Evolutionary conservation across 129 eudicot genomes (phyloP), one percentile per base, ranked within the genome.

Genomic region (Scalesia atractyloides): DNA sequence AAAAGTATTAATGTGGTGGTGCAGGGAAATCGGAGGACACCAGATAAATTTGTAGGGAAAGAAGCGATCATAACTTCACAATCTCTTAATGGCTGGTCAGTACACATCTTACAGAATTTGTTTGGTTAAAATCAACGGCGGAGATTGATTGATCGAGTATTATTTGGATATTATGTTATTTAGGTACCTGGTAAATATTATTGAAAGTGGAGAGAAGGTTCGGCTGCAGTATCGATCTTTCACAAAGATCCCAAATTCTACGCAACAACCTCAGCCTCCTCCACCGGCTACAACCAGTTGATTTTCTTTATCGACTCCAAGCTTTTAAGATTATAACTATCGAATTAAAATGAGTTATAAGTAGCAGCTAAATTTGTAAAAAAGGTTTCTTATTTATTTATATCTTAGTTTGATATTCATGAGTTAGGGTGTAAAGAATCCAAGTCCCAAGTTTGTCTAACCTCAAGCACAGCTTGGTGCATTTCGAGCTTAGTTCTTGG

Each of bases 61-160:
- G 97, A 93, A 90, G 98, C 98, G 17, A 82, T 93, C 66, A 90
- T 93, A 56, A 93, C 97, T 13, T 93, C 97, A 56, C 97, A 87
- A 68, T 87, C 96, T 75, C 96, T 93, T 46, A 93, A 93, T 86
- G 98, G 98, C 79, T 93, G 98, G 98, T 93, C 11, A 92, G 96
- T 89, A 68, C 14, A 14, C 10, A 30, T 41, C n/a, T 44, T 66
- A 58, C 36, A 52, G 7, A 46, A n/a, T 54, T 58, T 57, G 26
- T 50, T 2, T 30, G 66, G 43, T 30, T 30, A 30, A 22, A 26
- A 26, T 60, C 44, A 60, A 60, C 11, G 7, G 66, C 4, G 4
- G 41, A 60, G 52, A 34, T 13, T 13, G 46, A 9, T 9, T 16
- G 19, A 16, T 53, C 15, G 19, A 9, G 46, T 47, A 22, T 41